Evolutionary conservation across 345 rosid species (phyloP), one percentile per base, ranked within the genome.

Genomic region (Microthlaspi erraticum): DNA sequence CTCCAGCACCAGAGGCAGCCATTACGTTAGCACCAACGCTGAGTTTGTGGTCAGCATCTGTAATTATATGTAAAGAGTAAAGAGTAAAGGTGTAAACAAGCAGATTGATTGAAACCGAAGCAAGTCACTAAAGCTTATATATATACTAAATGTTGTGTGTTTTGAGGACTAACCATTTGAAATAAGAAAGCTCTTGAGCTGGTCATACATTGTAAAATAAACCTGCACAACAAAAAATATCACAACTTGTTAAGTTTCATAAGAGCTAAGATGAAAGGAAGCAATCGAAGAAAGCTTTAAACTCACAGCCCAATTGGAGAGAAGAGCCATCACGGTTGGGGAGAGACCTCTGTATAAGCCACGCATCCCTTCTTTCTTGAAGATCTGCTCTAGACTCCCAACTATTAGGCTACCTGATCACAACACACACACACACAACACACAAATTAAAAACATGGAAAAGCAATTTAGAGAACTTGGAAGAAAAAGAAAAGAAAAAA

Each of bases 1-100:
- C 97, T 29, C 97, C 93, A 77, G 94, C 98, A 71, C 89, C 96
- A 70, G 89, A 79, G 51, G 98, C 94, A 84, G 92, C 98, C 39
- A 86, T 75, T 83, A 92, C 70, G 64, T 88, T 91, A 60, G 89
- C 88, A 70, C 94, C 92, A 33, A 91, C 57, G 17, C 87, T 81
- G 8, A 91, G 85, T 68, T 81, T 85, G 56, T 78, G 87, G 64
- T 67, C 75, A 64, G 60, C 83, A 66, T 79, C 97, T 88, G 29
- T 26, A 26, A 26, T 26, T 26, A 26, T 0, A 26, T 26, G 29
- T 26, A 26, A 3, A 26, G 29, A 0, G 3, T 1, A 26, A 23
- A 23, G n/a, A n/a, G n/a, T n/a, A n/a, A 48, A 62, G 53, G 37
- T 11, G 57, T 37, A n/a, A 32, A 58, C 17, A 60, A 59, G 34